Base-by-base conservation (phyloP, 495 filamentous ascomycete genomes). In the Chaetomium cochliodes region DNA sequence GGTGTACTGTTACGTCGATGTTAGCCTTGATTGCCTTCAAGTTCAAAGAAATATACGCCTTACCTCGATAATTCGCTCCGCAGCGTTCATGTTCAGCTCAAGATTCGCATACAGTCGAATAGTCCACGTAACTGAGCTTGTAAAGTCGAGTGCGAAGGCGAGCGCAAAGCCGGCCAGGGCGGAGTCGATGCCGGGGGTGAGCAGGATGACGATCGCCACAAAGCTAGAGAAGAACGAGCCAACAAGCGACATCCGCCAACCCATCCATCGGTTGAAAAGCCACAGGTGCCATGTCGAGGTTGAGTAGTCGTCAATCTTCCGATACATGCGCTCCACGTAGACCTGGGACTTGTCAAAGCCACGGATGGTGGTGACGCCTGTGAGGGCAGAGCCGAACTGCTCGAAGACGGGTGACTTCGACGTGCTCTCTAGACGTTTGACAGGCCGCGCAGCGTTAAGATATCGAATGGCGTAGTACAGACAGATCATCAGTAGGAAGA, bases 31-130 rank as follows among this genome's bases (percentile, higher is more conserved):
- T 23, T n/a, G n/a, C 22, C 49, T 11, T 28, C 13, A 16, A 0
- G 15, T 25, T 5, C 2, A 28, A 8, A 37, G 15, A 15, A n/a
- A 12, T 16, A 49, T 20, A n/a, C n/a, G 33, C 71, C 33, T 33
- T 56, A 74, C 72, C 71, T 96, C 92, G 7, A 93, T 79, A 47
- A 96, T 87, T 22, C 92, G 81, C 77, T 96, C 92, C 0, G 88
- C 87, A 22, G 90, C 85, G 64, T 94, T 96, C 90, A 96, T 93
- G 67, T 89, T 85, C 11, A 94, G 78, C 67, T 96, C 91, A 0
- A 87, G 70, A 61, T 85, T 85, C 5, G 86, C 81, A 69, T 88
- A 90, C 16, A 81, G 73, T 0, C 87, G 80, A 37, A 90, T 79
- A 0, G 82, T 79, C 82, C 83, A 85, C 64, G 86, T 85, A 61